Percentiles rank a stretch among this genome's conserved stretches.
These are phyloP conservation scores for Sporothrix curviconia DNA, from an alignment of 2,329 filamentous ascomycete species.

Conservation along the genomic window DNA sequence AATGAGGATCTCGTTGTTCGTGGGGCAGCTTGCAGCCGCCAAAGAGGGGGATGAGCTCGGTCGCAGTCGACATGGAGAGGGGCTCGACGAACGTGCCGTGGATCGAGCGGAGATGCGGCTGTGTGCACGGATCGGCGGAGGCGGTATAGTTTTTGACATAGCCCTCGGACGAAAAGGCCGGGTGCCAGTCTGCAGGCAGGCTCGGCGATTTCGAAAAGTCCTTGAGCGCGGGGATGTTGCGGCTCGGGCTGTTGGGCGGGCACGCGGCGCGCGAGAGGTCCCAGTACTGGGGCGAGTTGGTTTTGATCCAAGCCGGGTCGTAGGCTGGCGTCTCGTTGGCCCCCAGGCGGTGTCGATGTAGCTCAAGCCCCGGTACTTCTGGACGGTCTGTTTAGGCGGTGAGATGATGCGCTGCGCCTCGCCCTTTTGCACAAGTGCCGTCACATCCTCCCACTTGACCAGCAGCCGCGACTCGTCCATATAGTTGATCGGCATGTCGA, in stretches of 20 bases:
- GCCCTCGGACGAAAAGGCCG: slow-evolving; percentile 32
- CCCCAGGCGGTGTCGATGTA: slow-evolving; percentile 27
- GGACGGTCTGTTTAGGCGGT: slow-evolving; percentile 37
- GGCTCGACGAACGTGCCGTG: slow-evolving; percentile 52
- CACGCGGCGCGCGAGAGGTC: slow-evolving; percentile 51
- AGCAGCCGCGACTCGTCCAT: slow-evolving; percentile 59
- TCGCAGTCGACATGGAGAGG: slow-evolving; percentile 40
- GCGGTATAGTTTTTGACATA: slow-evolving; percentile 51
- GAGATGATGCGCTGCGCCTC: slow-evolving; percentile 36
- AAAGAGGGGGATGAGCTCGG: slow-evolving; percentile 51
- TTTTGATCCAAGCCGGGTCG: slow-evolving; percentile 42
- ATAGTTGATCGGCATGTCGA: slow-evolving; percentile 61
- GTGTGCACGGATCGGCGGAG: slow-evolving; percentile 48
- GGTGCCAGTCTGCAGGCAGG: slow-evolving; percentile 20
- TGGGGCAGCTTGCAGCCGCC: slow-evolving; percentile 52
- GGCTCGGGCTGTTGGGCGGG: slow-evolving; percentile 46
- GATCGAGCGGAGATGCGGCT: slow-evolving; percentile 38
- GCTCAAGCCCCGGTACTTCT: slow-evolving; percentile 35
- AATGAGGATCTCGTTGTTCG: slow-evolving; percentile 56
- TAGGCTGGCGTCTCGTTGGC: slow-evolving; percentile 26
- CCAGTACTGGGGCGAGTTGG: slow-evolving; percentile 49
- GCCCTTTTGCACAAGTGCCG: slow-evolving; percentile 44
- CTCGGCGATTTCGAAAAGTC: slow-evolving; percentile 27
- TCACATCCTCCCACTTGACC: slow-evolving; percentile 51
- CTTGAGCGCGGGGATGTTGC: slow-evolving; percentile 32